A percentile compares a stretch with the other conserved stretches of the same genome.
These are phyloP conservation scores for Alternaria conjuncta DNA, from an alignment of 2,329 filamentous ascomycete species.

Conservation along the genomic window DNA sequence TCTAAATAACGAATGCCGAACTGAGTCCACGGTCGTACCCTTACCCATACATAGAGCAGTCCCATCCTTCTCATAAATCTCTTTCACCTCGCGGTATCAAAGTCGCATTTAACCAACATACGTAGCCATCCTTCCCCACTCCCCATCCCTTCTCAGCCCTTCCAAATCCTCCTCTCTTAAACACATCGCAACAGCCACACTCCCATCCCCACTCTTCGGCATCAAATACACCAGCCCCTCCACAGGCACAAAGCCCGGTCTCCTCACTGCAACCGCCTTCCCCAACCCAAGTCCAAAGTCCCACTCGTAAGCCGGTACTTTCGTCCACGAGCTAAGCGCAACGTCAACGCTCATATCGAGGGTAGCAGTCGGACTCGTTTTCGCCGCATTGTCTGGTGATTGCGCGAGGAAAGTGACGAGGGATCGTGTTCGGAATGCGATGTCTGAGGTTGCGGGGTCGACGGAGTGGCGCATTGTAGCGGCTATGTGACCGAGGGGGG, in stretches of 20 bases:
- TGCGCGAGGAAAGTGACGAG: slow-evolving; percentile 51
- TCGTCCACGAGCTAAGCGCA: slow-evolving; percentile 63
- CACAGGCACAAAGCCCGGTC: slow-evolving; percentile 55
- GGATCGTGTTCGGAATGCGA: slow-evolving; percentile 28
- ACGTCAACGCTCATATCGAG: slow-evolving; percentile 47
- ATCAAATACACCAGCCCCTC: slow-evolving; percentile 59
- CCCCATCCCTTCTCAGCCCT: slow-evolving; percentile 26
- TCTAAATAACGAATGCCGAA: too few relatives aligned
- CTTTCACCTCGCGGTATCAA: too few relatives aligned
- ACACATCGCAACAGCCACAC: slow-evolving; percentile 55
- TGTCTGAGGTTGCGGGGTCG: background rate
- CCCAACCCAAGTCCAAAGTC: slow-evolving; percentile 59
- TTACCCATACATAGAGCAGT: too few relatives aligned
- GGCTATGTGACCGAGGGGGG: slow-evolving; percentile 33
- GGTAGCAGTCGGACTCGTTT: slow-evolving; percentile 41
- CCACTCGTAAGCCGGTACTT: slow-evolving; percentile 53
- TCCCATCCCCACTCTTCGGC: slow-evolving; percentile 46
- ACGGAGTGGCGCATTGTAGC: background rate
- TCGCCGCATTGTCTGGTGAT: slow-evolving; percentile 43
- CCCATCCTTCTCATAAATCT: too few relatives aligned
- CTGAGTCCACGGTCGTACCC: too few relatives aligned
- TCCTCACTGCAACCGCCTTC: slow-evolving; percentile 54
- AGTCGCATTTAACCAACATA: background rate
- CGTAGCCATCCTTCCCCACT: background rate
- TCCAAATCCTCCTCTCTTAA: slow-evolving; percentile 54